Percentiles rank a stretch among this genome's conserved stretches.
Evolutionary conservation across 805 yeast genomes (phyloP).

Genomic region (Debaryomyces tyrocola): DNA sequence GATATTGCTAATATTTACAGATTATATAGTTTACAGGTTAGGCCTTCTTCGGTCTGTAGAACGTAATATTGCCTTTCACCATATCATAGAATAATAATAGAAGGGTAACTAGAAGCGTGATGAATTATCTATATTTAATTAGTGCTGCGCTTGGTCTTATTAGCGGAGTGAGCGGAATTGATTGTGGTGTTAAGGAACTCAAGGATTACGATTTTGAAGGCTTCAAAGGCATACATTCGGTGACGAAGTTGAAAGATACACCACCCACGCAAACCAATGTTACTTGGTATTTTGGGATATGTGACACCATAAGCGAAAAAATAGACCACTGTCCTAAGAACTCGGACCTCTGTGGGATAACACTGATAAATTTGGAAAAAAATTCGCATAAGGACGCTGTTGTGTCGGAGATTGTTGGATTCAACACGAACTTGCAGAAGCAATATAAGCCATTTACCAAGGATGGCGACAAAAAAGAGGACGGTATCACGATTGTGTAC

Average conservation of each 20-base stretch:
- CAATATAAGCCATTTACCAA: slow-evolving; percentile 25
- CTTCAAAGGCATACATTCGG: slow-evolving; percentile 50
- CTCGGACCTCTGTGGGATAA: slow-evolving; percentile 78
- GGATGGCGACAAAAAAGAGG: slow-evolving; percentile 25
- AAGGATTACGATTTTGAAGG: slow-evolving; percentile 41
- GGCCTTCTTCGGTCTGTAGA: too few relatives aligned
- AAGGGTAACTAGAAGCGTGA: neutral
- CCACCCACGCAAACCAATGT: slow-evolving; percentile 74
- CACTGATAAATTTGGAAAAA: slow-evolving; percentile 53
- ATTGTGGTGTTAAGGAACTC: slow-evolving; percentile 38
- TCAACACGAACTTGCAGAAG: slow-evolving; percentile 42
- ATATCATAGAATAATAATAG: too few relatives aligned
- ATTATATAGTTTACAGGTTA: neutral
- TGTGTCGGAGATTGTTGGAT: slow-evolving; percentile 62
- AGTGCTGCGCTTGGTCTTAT: neutral
- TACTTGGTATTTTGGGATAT: slow-evolving; percentile 72
- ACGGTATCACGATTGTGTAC: slow-evolving; percentile 39
- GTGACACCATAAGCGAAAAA: slow-evolving; percentile 49
- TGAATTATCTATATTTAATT: neutral
- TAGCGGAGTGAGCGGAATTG: slow-evolving; percentile 21
- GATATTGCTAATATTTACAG: neutral
- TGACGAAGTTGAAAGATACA: slow-evolving; percentile 49
- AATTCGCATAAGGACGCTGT: slow-evolving; percentile 32
- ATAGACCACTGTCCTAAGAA: slow-evolving; percentile 62
- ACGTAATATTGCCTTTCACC: too few relatives aligned